A percentile compares a stretch with the other conserved stretches of the same genome.
phyloP scores from a whole-genome alignment of 129 eudicot species.

The Deinandra increscens region DNA sequence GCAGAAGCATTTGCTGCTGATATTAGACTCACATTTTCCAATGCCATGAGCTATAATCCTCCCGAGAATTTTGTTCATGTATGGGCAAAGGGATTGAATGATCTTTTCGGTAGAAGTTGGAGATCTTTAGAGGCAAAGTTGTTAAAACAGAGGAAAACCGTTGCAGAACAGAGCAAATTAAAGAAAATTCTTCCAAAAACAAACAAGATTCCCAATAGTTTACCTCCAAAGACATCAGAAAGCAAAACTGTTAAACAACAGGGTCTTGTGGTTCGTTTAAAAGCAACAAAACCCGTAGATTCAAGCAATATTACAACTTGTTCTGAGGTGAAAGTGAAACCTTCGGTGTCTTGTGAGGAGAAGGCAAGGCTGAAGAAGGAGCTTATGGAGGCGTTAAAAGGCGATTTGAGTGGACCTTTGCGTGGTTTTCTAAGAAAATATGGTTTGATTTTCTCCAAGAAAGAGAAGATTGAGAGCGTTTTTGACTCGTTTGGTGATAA shows the following conservation, averaged over 20 bases:
- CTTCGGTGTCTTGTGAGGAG: constrained; percentile 34
- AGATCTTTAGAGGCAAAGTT: constrained; percentile 38
- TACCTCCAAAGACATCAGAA: constrained; percentile 16
- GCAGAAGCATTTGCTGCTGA: constrained; percentile 65
- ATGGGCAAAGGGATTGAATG: constrained; percentile 46
- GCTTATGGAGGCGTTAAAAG: constrained; percentile 28
- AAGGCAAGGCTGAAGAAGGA: constrained; percentile 45
- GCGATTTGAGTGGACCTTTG: constrained; percentile 39
- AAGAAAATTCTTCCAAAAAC: constrained; percentile 11
- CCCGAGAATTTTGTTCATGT: constrained; percentile 41
- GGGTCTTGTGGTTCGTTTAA: constrained; percentile 1
- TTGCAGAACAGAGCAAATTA: background rate
- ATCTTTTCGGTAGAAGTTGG: constrained; percentile 45
- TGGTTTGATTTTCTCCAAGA: constrained; percentile 30
- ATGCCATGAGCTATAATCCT: constrained; percentile 75
- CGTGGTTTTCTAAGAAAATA: constrained; percentile 35
- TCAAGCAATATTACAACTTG: constrained; percentile 9
- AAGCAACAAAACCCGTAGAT: constrained; percentile 26
- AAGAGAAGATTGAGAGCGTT: constrained; percentile 35
- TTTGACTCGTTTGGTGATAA: constrained; percentile 38
- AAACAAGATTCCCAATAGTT: background rate
- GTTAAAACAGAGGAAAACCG: constrained; percentile 10
- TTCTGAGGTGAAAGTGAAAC: constrained; percentile 20
- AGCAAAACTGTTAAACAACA: constrained; percentile 17
- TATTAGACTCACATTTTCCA: constrained; percentile 62